Evolutionary conservation across 257 asterid species (phyloP).

Genomic region (Orobanche coerulescens): DNA sequence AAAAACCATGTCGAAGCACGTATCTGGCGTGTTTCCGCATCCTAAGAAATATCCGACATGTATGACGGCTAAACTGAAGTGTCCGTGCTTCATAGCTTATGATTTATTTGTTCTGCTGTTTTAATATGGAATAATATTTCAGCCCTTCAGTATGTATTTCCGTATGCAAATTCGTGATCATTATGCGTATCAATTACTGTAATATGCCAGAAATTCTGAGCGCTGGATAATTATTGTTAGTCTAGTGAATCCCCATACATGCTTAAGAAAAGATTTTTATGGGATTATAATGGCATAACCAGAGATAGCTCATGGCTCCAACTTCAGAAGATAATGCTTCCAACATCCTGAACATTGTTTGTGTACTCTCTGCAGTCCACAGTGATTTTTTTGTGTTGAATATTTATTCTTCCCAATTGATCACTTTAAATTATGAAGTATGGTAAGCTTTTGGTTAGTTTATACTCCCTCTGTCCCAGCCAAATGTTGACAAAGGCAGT

Average conservation of each 20-base stretch:
- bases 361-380: not conserved
- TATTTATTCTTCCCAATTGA: not conserved
- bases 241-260: no score
- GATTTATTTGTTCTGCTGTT: conserved; percentile 13
- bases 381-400: not conserved
- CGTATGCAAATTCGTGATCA: not conserved
- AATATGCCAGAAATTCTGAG: not conserved
- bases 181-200: not conserved
- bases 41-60: no score
- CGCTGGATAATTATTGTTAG: not conserved
- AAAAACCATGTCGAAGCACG: no score
- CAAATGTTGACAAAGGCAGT: no score
- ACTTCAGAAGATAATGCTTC: not conserved
- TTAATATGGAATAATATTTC: not conserved
- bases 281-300: not conserved
- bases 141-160: not conserved
- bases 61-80: no score
- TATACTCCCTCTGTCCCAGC: no score
- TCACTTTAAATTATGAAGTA: not conserved
- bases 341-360: not conserved
- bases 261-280: conserved; percentile 7
- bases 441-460: not conserved
- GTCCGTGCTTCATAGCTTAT: not conserved
- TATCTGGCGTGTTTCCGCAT: no score
- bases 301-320: conserved; percentile 1